Evolutionary conservation across 2,329 filamentous ascomycete species (phyloP).

Genomic region (Colletotrichum nymphaeae): DNA sequence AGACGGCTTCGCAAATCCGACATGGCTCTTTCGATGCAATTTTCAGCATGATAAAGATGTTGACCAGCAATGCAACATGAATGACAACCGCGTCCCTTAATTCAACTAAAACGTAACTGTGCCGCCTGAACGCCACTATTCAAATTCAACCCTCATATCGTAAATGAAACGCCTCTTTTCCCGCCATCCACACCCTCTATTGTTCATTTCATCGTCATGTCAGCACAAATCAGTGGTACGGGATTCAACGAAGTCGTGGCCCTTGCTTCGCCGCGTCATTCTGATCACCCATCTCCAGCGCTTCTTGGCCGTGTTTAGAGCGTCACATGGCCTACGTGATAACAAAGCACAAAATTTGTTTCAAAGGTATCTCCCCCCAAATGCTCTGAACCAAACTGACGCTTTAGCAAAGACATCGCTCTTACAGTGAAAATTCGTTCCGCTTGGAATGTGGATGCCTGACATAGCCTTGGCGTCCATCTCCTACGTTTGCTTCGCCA

Average conservation of each 20-base stretch:
- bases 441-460: background rate
- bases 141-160: constrained; percentile 23
- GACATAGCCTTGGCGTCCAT: background rate
- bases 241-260: background rate
- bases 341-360: background rate
- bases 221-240: constrained; percentile 7
- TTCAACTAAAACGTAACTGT: constrained; percentile 37
- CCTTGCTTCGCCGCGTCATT: background rate
- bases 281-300: background rate
- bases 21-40: constrained; percentile 36
- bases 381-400: background rate
- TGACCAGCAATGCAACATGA: constrained; percentile 38
- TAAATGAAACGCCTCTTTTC: constrained; percentile 32
- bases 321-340: background rate
- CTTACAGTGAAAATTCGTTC: background rate
- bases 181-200: constrained; percentile 27
- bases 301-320: background rate
- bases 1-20: constrained; percentile 36
- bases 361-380: background rate
- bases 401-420: background rate
- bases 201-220: constrained; percentile 8
- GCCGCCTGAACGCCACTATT: constrained; percentile 34
- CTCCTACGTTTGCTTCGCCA: background rate
- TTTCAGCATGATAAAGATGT: constrained; percentile 38
- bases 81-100: constrained; percentile 36